phyloP scores from a whole-genome alignment of 805 yeast genomes.

The Lipomyces orientalis region DNA sequence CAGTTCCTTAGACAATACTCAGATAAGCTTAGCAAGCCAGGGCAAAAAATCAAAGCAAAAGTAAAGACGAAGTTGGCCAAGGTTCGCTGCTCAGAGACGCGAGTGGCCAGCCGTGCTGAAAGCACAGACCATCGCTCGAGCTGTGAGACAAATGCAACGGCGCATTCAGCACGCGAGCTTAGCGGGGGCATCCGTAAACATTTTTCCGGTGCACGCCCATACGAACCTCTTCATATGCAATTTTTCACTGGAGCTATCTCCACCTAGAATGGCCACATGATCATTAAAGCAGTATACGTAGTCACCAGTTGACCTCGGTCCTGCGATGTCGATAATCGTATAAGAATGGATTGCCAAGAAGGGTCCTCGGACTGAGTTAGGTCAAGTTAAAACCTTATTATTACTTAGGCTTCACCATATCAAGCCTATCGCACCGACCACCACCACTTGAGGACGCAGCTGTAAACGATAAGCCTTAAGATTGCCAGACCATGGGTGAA shows the following conservation, averaged over 20 bases:
- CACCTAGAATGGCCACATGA: neutral
- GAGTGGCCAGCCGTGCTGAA: neutral
- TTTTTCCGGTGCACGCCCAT: neutral
- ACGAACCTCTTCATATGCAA: neutral
- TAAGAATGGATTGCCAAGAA: neutral
- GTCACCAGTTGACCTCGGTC: neutral
- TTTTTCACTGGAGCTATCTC: neutral
- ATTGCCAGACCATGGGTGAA: neutral
- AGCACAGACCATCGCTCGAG: neutral
- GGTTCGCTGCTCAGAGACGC: too few species aligned
- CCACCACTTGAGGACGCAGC: neutral
- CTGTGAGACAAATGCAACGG: neutral
- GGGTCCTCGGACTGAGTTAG: neutral
- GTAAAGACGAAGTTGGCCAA: neutral
- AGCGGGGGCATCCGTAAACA: neutral
- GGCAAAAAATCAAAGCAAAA: neutral
- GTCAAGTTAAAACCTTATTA: neutral
- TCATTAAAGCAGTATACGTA: neutral
- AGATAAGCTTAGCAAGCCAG: neutral
- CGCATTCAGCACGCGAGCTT: constrained; percentile 1
- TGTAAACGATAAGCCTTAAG: neutral
- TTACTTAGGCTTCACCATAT: neutral
- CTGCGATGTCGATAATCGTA: neutral
- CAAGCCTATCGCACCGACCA: constrained; percentile 6
- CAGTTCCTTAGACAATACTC: neutral